Conservation (phyloP, 2,329 filamentous ascomycete species). For the Fusarium veterinarium region DNA sequence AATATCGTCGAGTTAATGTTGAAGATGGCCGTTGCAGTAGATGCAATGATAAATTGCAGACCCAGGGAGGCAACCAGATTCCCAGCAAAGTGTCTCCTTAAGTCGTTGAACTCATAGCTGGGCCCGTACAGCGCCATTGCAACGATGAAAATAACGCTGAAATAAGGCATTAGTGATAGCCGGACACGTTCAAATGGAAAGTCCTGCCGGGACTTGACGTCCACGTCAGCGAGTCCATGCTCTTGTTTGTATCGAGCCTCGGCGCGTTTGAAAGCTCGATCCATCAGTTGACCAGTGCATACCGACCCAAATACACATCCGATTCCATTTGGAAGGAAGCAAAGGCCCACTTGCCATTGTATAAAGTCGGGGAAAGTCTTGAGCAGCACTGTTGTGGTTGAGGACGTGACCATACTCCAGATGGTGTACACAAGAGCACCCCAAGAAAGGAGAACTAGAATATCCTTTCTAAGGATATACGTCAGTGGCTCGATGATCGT, state of each 20-base stretch:
- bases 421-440: conserved; percentile 52
- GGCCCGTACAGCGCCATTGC: neutral
- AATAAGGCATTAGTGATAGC: neutral
- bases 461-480: conserved; percentile 52
- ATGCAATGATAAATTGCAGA: neutral
- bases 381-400: conserved; percentile 26
- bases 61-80: neutral
- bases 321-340: conserved; percentile 21
- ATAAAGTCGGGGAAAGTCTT: conserved; percentile 45
- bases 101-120: conserved; percentile 1
- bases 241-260: neutral
- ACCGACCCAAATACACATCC: neutral
- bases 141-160: neutral
- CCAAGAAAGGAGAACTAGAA: conserved; percentile 56
- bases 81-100: neutral
- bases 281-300: neutral
- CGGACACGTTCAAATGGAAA: neutral
- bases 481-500: neutral
- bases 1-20: neutral
- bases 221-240: neutral
- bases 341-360: conserved; percentile 25
- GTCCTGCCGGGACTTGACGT: neutral
- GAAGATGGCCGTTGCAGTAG: conserved; percentile 1
- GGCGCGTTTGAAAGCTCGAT: conserved; percentile 1
- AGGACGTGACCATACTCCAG: conserved; percentile 58